These are phyloP conservation scores for Austroboletus rostrupii DNA, from an alignment of 1,284 basidiomycete genomes.

Conservation along the genomic window DNA sequence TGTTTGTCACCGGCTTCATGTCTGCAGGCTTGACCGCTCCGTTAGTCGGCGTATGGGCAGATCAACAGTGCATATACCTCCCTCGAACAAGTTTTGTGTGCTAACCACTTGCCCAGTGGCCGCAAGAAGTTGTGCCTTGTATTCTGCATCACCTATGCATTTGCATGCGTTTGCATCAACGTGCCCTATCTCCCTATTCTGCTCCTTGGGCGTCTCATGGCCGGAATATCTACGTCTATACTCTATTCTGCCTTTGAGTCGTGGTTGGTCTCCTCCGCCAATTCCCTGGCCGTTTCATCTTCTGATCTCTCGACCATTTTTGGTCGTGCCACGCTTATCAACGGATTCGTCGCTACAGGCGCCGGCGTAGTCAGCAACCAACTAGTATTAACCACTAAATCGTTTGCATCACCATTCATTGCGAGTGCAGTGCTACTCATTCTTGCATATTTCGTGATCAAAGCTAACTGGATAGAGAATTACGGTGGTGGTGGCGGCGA, in stretches of 20 bases:
- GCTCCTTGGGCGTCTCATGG: conserved; percentile 57
- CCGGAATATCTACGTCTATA: conserved; percentile 69
- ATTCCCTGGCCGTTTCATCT: conserved; percentile 46
- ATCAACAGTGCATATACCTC: conserved; percentile 54
- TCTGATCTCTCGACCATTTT: conserved; percentile 65
- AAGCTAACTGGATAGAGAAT: conserved; percentile 61
- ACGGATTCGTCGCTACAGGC: conserved; percentile 64
- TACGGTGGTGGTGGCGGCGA: conserved; percentile 47
- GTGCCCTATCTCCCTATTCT: conserved; percentile 55
- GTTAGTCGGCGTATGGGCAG: conserved; percentile 70
- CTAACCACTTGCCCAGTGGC: conserved; percentile 37
- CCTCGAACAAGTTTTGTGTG: background rate
- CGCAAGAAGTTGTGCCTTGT: conserved; percentile 61
- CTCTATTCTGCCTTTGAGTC: conserved; percentile 73
- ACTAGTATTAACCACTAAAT: conserved; percentile 44
- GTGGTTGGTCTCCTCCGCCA: conserved; percentile 65
- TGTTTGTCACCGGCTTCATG: conserved; percentile 72
- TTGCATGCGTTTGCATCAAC: conserved; percentile 56
- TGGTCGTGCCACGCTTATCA: conserved; percentile 66
- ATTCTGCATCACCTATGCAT: conserved; percentile 63
- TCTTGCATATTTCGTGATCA: conserved; percentile 55
- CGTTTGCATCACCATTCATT: conserved; percentile 61
- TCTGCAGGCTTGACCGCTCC: conserved; percentile 67
- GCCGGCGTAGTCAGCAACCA: conserved; percentile 65
- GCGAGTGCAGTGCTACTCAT: conserved; percentile 55